Evolutionary conservation across 257 asterid genomes (phyloP), one percentile per base, ranked within the genome.

Genomic region (Echites panduratus): DNA sequence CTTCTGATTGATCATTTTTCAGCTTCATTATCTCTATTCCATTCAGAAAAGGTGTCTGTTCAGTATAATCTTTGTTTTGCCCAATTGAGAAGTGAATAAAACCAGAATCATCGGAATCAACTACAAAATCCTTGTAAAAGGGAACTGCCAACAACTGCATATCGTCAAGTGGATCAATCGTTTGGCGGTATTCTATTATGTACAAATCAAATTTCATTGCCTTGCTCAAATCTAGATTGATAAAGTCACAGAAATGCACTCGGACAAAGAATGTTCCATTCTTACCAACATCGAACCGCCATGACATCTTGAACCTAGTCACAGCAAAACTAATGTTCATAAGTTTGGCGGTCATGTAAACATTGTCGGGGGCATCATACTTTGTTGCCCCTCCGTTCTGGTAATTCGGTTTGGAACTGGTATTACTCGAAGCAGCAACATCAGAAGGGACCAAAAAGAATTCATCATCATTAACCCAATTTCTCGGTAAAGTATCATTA

Each of bases 21-120:
- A 85, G 53, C 86, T 85, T 82, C 96, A 90, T 86, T 22, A 90
- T 85, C 87, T 90, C 94, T 0, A 86, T 71, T 11, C 94, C 96
- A 57, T 88, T 90, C 50, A 90, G 68, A 65, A 85, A 84, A 40
- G 90, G 84, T 0, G 24, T 70, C 59, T 0, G 24, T 35, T 1
- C 0, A 1, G 0, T 0, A 0, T 75, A 53, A 45, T 59, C 82
- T 2, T 6, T 6, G 6, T 1, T 2, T 7, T 79, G 74, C 56
- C 89, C 88, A 63, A 90, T 29, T 7, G 85, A 77, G n/a, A 90
- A 24, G 14, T 73, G 73, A 77, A 90, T 44, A n/a, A 75, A 71
- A 40, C 89, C 90, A 32, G 88, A 82, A 63, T 72, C 80, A 58
- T 84, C 88, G 4, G 92, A 73, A 66, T 74, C 73, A 22, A 90